Evolutionary conservation across 148 eudicot genomes (phyloP), one percentile per base, ranked within the genome.

Genomic region (Diospyros lotus): DNA sequence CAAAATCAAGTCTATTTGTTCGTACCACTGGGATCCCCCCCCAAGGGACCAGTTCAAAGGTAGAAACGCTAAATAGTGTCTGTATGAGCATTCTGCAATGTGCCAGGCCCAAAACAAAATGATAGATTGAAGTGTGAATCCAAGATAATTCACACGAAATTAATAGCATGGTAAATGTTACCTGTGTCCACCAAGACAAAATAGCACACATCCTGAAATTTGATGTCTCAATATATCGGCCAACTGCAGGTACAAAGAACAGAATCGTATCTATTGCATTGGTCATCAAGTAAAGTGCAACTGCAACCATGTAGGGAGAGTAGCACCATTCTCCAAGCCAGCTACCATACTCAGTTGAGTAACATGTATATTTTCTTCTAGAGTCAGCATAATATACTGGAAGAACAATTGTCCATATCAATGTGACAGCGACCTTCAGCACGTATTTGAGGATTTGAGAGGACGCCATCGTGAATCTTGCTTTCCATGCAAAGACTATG

Each of bases 301-400:
- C 97, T 6, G 87, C 97, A 66, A 90, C 80, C 97, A 93, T 93
- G 77, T 90, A 95, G 42, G 99, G 84, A 63, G 99, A 95, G 79
- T 92, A 93, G 75, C 99, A 95, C 99, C 99, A 95, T 69, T 92
- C 96, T 76, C 94, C 92, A 69, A 95, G 89, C 94, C 94, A 87
- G 84, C 86, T 89, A 66, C 82, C 85, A 12, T 84, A 79, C 64
- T 84, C 75, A 64, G 85, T 77, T 56, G 92, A 83, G 76, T 88
- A 86, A 76, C 97, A 95, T 56, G 87, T 88, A 71, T 95, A 95
- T 69, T 87, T 90, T 78, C 93, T 85, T 82, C 99, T 86, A 67
- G 88, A 87, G 71, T 72, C 40, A 72, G 89, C 84, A 79, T 92
- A 95, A 76, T 39, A 88, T 48, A 92, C 85, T 51, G 99, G 94